Evolutionary conservation across 352 stramenopile species (phyloP), one percentile per base, ranked within the genome.

Genomic region (Phytophthora pini): DNA sequence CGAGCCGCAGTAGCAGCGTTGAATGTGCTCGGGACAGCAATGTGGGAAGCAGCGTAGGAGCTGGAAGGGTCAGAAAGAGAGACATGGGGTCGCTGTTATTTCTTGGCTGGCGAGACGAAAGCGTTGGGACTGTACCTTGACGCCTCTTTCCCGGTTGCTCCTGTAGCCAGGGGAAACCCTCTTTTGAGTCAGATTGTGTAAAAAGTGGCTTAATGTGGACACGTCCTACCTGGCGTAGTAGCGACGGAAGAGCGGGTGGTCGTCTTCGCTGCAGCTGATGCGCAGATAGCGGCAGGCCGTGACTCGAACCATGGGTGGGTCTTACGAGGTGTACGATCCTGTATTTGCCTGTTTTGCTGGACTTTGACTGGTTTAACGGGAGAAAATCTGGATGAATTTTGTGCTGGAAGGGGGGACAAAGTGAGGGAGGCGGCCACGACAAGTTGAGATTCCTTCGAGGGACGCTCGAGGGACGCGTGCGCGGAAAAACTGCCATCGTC

Each of bases 41-140:
- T 86, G 74, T 2, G 77, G 74, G 58, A 85, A 85, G 53, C 77
- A 85, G 2, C 72, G 63, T 39, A 80, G 22, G 11, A 77, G 53
- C 72, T 80, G 10, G 34, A 5, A 57, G 3, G 10, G 29, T 20
- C 10, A 31, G 13, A 24, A 20, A 47, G 12, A 36, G 10, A 61
- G 45, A 41, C 32, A 20, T 20, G 17, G 17, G 17, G 17, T 20
- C 17, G 17, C 17, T n/a, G 47, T 76, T 72, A 41, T 58, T 76
- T 48, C 68, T 76, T 36, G 6, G 17, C 17, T 20, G 17, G 17
- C 17, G 17, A 20, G 17, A 20, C 17, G 17, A 20, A 20, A 20
- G 17, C 17, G 17, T 20, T 20, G 17, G 17, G 17, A 20, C 17
- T 20, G 17, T 20, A 20, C 17, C 17, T 20, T 20, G 17, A 20